These are phyloP conservation scores for Penicillium egyptiacum DNA, from an alignment of 495 filamentous ascomycete genomes.

Conservation along the genomic window DNA sequence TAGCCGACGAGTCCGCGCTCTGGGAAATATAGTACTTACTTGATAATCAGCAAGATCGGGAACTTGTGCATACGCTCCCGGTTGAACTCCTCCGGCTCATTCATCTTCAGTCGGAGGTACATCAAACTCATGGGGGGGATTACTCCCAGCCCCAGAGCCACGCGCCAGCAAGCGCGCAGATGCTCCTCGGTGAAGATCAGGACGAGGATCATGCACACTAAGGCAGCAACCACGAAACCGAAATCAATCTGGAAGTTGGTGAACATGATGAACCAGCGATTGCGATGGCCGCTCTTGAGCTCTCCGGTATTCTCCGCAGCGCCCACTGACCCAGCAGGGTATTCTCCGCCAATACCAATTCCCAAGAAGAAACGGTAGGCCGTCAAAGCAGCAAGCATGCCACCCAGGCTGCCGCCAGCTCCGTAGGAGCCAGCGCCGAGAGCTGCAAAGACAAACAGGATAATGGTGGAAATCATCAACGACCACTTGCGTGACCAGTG, in stretches of 20 bases:
- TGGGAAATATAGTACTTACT: slow-evolving; percentile 30
- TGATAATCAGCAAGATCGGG: slow-evolving; percentile 50
- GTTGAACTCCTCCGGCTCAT: slow-evolving; percentile 83
- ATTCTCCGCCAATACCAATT: slow-evolving; percentile 69
- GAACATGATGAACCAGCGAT: slow-evolving; percentile 90
- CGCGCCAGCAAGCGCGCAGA: slow-evolving; percentile 71
- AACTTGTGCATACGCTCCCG: slow-evolving; percentile 55
- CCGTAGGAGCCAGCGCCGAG: slow-evolving; percentile 76
- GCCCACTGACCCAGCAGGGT: slow-evolving; percentile 84
- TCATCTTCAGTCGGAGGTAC: slow-evolving; percentile 69
- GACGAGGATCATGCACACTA: slow-evolving; percentile 72
- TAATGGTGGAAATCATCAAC: slow-evolving; percentile 73
- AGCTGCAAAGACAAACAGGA: slow-evolving; percentile 83
- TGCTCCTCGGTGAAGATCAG: slow-evolving; percentile 68
- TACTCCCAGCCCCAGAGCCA: slow-evolving; percentile 73
- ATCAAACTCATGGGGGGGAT: slow-evolving; percentile 76
- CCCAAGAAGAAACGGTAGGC: slow-evolving; percentile 83
- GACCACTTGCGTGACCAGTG: slow-evolving; percentile 82
- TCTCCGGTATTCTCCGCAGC: slow-evolving; percentile 83
- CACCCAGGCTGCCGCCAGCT: slow-evolving; percentile 56
- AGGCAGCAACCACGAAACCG: slow-evolving; percentile 72
- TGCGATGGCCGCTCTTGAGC: slow-evolving; percentile 73
- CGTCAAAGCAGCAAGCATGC: slow-evolving; percentile 77
- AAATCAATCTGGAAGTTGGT: slow-evolving; percentile 88
- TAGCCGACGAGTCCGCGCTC: neutral